Evolutionary conservation across 768 basidiomycete species (phyloP).

Genomic region (Termitomyces sp.): DNA sequence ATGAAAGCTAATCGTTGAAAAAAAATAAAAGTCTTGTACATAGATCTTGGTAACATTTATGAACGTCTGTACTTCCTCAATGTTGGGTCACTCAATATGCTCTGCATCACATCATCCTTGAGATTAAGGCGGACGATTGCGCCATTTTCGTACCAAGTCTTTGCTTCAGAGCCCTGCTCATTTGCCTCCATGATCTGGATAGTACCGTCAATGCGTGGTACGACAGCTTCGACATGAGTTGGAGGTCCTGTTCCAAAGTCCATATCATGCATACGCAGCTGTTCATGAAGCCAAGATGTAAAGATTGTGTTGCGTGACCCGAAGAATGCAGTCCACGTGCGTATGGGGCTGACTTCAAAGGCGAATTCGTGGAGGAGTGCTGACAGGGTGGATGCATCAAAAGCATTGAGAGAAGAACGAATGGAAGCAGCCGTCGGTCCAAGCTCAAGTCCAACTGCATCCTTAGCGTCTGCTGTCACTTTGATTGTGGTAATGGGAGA

Average conservation of each 20-base stretch:
- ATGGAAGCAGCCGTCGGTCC: conserved; percentile 20
- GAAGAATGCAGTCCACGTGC: conserved; percentile 29
- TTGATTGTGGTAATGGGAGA: conserved; percentile 25
- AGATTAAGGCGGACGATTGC: conserved; percentile 20
- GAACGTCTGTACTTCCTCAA: conserved; percentile 14
- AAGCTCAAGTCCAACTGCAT: conserved; percentile 8
- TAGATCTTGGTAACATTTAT: background rate
- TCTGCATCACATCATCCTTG: conserved; percentile 16
- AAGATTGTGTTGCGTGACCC: conserved; percentile 25
- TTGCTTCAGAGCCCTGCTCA: background rate
- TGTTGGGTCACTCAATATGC: conserved; percentile 17
- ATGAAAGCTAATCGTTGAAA: background rate
- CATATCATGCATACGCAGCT: conserved; percentile 23
- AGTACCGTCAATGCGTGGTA: conserved; percentile 28
- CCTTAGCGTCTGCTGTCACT: conserved; percentile 13
- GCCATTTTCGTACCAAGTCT: conserved; percentile 18
- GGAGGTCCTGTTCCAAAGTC: conserved; percentile 26
- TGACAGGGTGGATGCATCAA: conserved; percentile 18
- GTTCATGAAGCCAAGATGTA: conserved; percentile 25
- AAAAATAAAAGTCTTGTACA: background rate
- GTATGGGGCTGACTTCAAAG: conserved; percentile 21
- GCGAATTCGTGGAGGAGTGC: conserved; percentile 29
- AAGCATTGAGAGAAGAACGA: conserved; percentile 17
- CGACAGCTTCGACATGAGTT: conserved; percentile 22
- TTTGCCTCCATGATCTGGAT: conserved; percentile 24